Evolutionary conservation across 2,329 filamentous ascomycete species (phyloP).

Genomic region (Diplodia seriata): DNA sequence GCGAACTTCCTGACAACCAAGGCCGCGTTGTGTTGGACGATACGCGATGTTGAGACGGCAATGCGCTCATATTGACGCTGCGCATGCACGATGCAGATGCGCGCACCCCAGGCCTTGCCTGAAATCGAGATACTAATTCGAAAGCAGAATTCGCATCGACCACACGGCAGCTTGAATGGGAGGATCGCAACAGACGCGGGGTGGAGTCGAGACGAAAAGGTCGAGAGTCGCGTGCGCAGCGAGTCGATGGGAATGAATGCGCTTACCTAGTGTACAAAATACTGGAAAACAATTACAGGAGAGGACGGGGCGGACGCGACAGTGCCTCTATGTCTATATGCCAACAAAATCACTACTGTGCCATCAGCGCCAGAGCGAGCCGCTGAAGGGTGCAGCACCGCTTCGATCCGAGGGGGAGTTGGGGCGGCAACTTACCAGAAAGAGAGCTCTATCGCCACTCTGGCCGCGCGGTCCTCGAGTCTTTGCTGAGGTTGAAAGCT

Average conservation of each 20-base stretch:
- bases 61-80: background rate
- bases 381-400: slow-evolving; percentile 30
- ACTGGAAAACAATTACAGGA: slow-evolving; percentile 28
- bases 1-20: background rate
- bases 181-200: background rate
- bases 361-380: slow-evolving; percentile 32
- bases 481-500: slow-evolving; percentile 26
- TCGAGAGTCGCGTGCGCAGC: background rate
- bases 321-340: slow-evolving; percentile 31
- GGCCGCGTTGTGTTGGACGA: background rate
- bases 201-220: background rate
- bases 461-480: slow-evolving; percentile 21
- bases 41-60: background rate
- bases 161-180: background rate
- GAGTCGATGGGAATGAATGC: background rate
- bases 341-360: slow-evolving; percentile 33
- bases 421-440: slow-evolving; percentile 21
- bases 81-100: background rate
- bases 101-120: background rate
- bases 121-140: background rate
- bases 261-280: slow-evolving; percentile 33
- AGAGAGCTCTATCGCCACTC: slow-evolving; percentile 31
- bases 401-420: slow-evolving; percentile 22
- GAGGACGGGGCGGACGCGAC: slow-evolving; percentile 23
- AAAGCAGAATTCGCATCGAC: background rate